A percentile compares a stretch with the other conserved stretches of the same genome.
These are phyloP conservation scores for Cyberlindnera mississippiensis DNA, from an alignment of 805 yeast genomes.

Conservation along the genomic window DNA sequence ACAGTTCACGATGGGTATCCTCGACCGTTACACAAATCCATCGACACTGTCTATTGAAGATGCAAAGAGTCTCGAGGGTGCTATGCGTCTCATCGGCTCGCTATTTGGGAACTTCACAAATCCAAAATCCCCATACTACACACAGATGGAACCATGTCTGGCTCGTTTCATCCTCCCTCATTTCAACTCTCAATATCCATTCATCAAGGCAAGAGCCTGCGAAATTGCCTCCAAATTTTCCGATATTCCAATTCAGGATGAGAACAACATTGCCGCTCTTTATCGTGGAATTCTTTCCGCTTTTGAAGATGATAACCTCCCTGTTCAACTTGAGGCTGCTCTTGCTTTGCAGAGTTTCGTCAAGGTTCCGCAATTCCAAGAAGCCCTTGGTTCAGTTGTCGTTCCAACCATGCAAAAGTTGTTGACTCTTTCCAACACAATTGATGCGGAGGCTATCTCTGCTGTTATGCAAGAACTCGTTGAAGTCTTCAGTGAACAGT, in stretches of 20 bases:
- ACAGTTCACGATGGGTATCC: conserved; percentile 52
- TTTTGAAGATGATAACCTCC: conserved; percentile 45
- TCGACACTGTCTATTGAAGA: conserved; percentile 36
- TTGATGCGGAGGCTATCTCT: conserved; percentile 83
- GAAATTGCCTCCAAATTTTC: conserved; percentile 65
- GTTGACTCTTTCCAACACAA: conserved; percentile 66
- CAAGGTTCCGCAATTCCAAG: conserved; percentile 59
- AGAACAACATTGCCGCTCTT: conserved; percentile 33
- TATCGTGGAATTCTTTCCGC: conserved; percentile 44
- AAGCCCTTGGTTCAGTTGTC: conserved; percentile 62
- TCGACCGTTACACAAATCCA: conserved; percentile 34
- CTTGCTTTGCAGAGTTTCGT: conserved; percentile 80
- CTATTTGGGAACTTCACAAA: conserved; percentile 55
- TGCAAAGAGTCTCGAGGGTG: conserved; percentile 73
- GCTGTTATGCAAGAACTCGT: conserved; percentile 95
- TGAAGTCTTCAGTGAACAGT: conserved; percentile 78
- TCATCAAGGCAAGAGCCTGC: conserved; percentile 72
- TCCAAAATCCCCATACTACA: conserved; percentile 51
- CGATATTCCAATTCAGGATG: conserved; percentile 47
- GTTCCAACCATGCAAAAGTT: conserved; percentile 80
- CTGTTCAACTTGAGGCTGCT: conserved; percentile 81
- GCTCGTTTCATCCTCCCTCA: conserved; percentile 65
- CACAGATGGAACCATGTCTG: conserved; percentile 69
- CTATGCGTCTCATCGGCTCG: conserved; percentile 72
- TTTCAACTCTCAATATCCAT: conserved; percentile 55